Evolutionary conservation across 1,139 yeast genomes (phyloP).

Genomic region (Tardiomyces blankii): DNA sequence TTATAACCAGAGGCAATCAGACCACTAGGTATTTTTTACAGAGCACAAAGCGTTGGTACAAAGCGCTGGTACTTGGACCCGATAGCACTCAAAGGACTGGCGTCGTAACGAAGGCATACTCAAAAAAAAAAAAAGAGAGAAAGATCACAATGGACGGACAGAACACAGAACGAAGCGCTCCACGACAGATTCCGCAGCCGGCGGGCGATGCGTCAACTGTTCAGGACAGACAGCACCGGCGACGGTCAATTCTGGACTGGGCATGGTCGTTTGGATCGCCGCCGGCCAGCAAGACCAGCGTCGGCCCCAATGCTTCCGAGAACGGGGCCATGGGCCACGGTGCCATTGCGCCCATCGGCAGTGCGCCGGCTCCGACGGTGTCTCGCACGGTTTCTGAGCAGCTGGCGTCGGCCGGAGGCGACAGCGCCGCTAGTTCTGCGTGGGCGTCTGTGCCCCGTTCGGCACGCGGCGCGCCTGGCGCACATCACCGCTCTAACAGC

Average conservation of each 20-base stretch:
- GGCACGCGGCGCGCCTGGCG: not conserved
- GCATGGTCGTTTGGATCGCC: not conserved
- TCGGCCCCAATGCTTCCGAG: not conserved
- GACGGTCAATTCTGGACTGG: not conserved
- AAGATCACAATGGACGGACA: no score
- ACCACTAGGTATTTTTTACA: no score
- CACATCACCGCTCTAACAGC: not conserved
- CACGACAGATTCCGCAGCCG: not conserved
- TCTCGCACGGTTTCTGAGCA: not conserved
- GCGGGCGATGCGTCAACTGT: not conserved
- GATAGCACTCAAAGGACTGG: no score
- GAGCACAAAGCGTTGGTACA: no score
- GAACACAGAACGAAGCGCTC: not conserved
- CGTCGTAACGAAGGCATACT: no score
- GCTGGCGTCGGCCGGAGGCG: not conserved
- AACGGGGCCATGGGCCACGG: no score
- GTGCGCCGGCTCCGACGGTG: not conserved
- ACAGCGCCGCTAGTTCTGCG: not conserved
- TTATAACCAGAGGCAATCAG: no score
- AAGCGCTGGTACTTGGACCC: no score
- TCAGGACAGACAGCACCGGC: not conserved
- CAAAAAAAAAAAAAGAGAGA: no score
- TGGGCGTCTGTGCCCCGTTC: not conserved
- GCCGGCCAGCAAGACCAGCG: not conserved
- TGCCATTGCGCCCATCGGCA: not conserved